Evolutionary conservation across 805 yeast genomes (phyloP), one percentile per base, ranked within the genome.

Genomic region (Starmerella bombicola): DNA sequence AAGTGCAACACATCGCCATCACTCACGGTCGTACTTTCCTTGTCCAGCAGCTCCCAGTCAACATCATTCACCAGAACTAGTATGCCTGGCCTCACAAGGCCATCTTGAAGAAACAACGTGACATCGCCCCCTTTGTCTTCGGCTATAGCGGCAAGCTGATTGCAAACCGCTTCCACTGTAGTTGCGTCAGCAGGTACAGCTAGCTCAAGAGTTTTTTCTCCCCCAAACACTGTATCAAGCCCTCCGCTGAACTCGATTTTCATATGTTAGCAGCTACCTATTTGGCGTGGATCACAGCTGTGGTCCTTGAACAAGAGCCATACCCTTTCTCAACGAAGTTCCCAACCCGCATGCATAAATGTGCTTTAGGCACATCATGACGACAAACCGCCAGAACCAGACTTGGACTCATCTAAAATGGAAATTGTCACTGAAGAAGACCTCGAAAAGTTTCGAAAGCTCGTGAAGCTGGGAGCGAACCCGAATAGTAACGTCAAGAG

Each of bases 21-120:
- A 58, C 82, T 80, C 13, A 91, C 58, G n/a, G 67, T 74, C 54
- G 85, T 85, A 8, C 73, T 79, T 52, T 82, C 85, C 59, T 78
- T 85, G 9, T 84, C 97, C 58, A 85, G 93, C 12, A 88, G 62
- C 55, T 88, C 98, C 97, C 97, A 88, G 62, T 88, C 98, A 0
- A 93, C 76, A 57, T 88, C 97, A 55, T 88, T 88, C 47, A 88
- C 80, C 41, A 88, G 68, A 8, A 91, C 95, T 46, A 88, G 65
- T 35, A 88, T 83, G 2, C 98, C 98, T 0, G 97, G 95, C 37
- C 97, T 74, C 52, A 84, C 76, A 1, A 78, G 71, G 9, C 67
- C 93, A 50, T 82, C 86, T 52, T 82, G 91, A 5, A 86, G 67
- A 54, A 88, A 85, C 10, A 85, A 79, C 3, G 74, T 78, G 44